Percentiles rank a stretch among this genome's conserved stretches.
Evolutionary conservation across 768 basidiomycete genomes (phyloP).

Genomic region (Calocybe indica): DNA sequence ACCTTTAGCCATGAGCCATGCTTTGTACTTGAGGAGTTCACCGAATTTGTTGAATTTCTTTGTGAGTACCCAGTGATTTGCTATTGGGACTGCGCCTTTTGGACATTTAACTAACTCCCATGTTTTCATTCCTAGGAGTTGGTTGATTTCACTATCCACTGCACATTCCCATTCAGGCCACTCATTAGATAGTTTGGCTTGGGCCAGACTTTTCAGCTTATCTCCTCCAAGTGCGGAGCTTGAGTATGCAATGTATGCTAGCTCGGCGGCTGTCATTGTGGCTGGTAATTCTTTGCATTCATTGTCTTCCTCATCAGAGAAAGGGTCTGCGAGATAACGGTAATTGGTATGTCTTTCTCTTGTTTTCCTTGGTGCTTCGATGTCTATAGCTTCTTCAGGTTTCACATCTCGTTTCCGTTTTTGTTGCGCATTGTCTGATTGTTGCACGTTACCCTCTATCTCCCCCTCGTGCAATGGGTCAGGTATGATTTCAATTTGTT

Average conservation of each 20-base stretch:
- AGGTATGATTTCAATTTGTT: background rate
- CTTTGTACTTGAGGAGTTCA: slow-evolving; percentile 24
- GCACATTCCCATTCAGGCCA: slow-evolving; percentile 14
- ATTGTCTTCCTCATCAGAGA: too few species aligned
- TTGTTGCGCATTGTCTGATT: too few species aligned
- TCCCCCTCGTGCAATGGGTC: background rate
- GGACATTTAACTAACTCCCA: slow-evolving; percentile 22
- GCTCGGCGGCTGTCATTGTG: too few species aligned
- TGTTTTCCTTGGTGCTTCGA: too few species aligned
- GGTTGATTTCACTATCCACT: slow-evolving; percentile 19
- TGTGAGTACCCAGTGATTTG: slow-evolving; percentile 25
- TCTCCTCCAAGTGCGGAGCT: too few species aligned
- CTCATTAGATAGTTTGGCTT: background rate
- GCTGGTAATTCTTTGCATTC: too few species aligned
- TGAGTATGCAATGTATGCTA: too few species aligned
- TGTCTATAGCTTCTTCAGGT: too few species aligned
- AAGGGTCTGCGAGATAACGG: too few species aligned
- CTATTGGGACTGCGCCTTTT: slow-evolving; percentile 13
- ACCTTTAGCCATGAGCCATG: slow-evolving; percentile 18
- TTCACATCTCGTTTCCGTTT: too few species aligned
- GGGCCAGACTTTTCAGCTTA: too few species aligned
- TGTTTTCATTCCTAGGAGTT: slow-evolving; percentile 19
- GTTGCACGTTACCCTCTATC: background rate
- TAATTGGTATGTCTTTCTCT: too few species aligned
- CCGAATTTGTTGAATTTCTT: slow-evolving; percentile 14